Conservation (phyloP, 1,139 yeast species). For the Nakaseomyces uthaithaninus region DNA sequence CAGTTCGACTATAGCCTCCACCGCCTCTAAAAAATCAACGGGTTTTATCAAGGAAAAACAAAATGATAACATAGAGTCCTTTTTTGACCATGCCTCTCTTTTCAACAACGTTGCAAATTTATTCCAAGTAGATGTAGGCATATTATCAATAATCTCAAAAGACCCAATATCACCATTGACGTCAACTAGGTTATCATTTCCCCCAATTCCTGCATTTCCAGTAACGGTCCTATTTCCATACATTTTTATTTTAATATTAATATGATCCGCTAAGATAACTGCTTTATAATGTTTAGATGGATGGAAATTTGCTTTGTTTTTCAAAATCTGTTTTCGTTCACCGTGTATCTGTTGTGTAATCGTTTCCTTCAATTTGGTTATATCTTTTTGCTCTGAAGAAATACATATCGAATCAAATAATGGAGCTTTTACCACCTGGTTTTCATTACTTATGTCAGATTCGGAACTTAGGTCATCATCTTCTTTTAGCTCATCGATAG, state of each 20-base stretch:
- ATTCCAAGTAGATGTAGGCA: conserved; percentile 87
- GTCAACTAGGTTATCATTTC: conserved; percentile 43
- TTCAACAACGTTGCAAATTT: conserved; percentile 67
- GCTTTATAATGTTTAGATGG: conserved; percentile 63
- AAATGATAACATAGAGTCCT: conserved; percentile 54
- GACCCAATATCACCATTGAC: conserved; percentile 41
- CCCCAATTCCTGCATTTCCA: conserved; percentile 19
- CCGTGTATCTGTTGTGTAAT: conserved; percentile 14
- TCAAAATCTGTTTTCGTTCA: conserved; percentile 6
- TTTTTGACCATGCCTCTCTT: conserved; percentile 40
- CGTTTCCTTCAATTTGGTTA: conserved; percentile 14
- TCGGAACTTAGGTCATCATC: conserved; percentile 21
- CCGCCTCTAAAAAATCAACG: conserved; percentile 51
- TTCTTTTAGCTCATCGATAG: conserved; percentile 37
- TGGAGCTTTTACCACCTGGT: conserved; percentile 12
- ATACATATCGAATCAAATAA: conserved; percentile 30
- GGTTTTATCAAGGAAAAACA: conserved; percentile 59
- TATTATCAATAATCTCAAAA: conserved; percentile 62
- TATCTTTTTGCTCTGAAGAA: conserved; percentile 17
- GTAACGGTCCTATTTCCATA: conserved; percentile 40
- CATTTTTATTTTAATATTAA: conserved; percentile 43
- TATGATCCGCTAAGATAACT: conserved; percentile 45
- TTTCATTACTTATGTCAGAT: conserved; percentile 15
- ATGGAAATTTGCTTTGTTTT: conserved; percentile 45
- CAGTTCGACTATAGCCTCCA: conserved; percentile 56